phyloP scores from a whole-genome alignment of 2,329 filamentous ascomycete species.

The Chaetomiaceae sp. region DNA sequence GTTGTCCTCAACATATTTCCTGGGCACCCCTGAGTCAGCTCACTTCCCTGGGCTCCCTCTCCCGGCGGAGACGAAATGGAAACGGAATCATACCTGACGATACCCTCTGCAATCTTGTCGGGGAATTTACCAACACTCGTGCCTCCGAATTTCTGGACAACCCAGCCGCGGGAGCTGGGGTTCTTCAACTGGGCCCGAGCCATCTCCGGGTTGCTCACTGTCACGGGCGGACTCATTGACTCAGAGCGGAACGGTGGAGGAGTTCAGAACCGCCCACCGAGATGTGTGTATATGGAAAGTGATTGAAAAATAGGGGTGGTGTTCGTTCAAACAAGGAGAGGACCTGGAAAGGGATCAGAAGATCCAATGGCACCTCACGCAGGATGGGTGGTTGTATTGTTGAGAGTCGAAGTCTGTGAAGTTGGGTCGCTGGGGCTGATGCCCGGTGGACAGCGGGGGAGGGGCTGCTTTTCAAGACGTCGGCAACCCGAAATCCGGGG shows the following conservation, averaged over 20 bases:
- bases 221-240: slow-evolving; percentile 17
- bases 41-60: not conserved
- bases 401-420: not conserved
- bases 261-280: not conserved
- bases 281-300: not conserved
- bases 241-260: not conserved
- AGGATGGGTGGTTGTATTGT: not conserved
- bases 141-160: slow-evolving; percentile 92
- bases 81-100: slow-evolving; percentile 51
- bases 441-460: not conserved
- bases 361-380: slow-evolving; percentile 8
- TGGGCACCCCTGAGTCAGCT: slow-evolving; percentile 29
- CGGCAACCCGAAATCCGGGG: not conserved
- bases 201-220: slow-evolving; percentile 23
- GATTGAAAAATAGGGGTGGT: not conserved
- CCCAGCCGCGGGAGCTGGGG: slow-evolving; percentile 54
- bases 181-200: slow-evolving; percentile 26
- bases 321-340: not conserved
- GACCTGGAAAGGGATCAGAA: not conserved
- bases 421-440: not conserved
- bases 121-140: slow-evolving; percentile 95
- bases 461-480: slow-evolving; percentile 8
- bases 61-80: not conserved
- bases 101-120: slow-evolving; percentile 65
- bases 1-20: slow-evolving; percentile 59